Conservation (phyloP, 495 filamentous ascomycete species). For the Penicillium pancosmium region DNA sequence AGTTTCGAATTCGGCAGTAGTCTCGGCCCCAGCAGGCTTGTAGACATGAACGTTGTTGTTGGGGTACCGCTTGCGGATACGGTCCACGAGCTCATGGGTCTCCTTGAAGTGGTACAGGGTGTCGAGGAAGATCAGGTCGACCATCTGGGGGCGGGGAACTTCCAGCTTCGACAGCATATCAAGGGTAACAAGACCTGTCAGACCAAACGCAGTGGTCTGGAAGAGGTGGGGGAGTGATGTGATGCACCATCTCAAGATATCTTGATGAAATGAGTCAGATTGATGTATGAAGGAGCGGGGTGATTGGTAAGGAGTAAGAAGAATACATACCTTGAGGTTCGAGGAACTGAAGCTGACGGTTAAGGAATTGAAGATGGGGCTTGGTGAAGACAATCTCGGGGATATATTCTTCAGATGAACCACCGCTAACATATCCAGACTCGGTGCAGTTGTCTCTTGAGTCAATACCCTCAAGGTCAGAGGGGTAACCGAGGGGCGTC, state of each 20-base stretch:
- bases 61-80: slow-evolving; percentile 74
- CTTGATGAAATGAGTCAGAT: slow-evolving; percentile 46
- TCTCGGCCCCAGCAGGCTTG: slow-evolving; percentile 75
- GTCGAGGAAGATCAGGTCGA: slow-evolving; percentile 96
- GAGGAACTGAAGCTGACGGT: slow-evolving; percentile 81
- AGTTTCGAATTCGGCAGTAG: slow-evolving; percentile 72
- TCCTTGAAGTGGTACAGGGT: slow-evolving; percentile 95
- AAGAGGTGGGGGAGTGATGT: slow-evolving; percentile 87
- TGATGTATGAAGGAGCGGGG: slow-evolving; percentile 14
- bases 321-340: slow-evolving; percentile 64
- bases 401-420: slow-evolving; percentile 64
- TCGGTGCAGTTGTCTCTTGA: slow-evolving; percentile 54
- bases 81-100: slow-evolving; percentile 80
- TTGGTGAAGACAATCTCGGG: slow-evolving; percentile 85
- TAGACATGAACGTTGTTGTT: slow-evolving; percentile 81
- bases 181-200: slow-evolving; percentile 89
- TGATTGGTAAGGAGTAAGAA: slow-evolving; percentile 1
- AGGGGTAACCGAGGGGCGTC: slow-evolving; percentile 41
- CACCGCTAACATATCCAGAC: slow-evolving; percentile 86
- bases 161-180: slow-evolving; percentile 93
- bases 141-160: slow-evolving; percentile 62
- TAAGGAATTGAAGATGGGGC: slow-evolving; percentile 86
- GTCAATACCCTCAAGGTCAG: slow-evolving; percentile 42
- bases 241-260: slow-evolving; percentile 90
- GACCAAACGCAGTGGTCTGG: slow-evolving; percentile 96